Percentiles rank a stretch among this genome's conserved stretches.
These are phyloP conservation scores for Coemansia sp. DNA, from an alignment of 192 early-diverging fungal species.

Conservation along the genomic window DNA sequence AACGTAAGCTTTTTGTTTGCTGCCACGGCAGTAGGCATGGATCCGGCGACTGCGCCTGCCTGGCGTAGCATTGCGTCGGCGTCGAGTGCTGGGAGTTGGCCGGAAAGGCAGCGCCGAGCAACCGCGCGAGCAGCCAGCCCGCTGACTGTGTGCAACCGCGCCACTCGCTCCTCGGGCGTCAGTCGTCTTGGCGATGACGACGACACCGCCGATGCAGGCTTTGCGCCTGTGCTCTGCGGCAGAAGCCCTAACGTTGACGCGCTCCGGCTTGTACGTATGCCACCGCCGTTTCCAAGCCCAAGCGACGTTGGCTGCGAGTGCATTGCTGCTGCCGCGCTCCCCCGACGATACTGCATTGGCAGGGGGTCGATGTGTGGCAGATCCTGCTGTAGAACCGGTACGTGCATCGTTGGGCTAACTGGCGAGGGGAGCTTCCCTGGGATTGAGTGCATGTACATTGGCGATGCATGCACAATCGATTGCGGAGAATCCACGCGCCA, in stretches of 20 bases:
- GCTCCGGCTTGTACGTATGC: conserved; percentile 13
- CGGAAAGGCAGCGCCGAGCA: conserved; percentile 50
- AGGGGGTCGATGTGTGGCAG: background rate
- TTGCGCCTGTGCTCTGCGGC: conserved; percentile 1
- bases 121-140: conserved; percentile 53
- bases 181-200: conserved; percentile 19
- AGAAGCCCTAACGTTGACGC: conserved; percentile 35
- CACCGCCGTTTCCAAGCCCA: conserved; percentile 15
- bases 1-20: conserved; percentile 36
- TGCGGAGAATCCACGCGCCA: conserved; percentile 53
- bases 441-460: conserved; percentile 7
- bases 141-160: conserved; percentile 44
- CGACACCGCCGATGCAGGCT: background rate
- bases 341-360: background rate
- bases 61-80: conserved; percentile 37
- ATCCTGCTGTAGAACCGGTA: background rate
- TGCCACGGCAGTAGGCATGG: background rate
- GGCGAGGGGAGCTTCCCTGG: conserved; percentile 35
- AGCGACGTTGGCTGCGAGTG: conserved; percentile 23
- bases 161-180: conserved; percentile 51
- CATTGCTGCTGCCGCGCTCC: background rate
- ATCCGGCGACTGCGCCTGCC: background rate
- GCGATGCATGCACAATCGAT: conserved; percentile 16
- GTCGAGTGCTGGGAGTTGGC: conserved; percentile 34
- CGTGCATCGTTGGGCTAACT: conserved; percentile 23